Evolutionary conservation across 2,329 filamentous ascomycete genomes (phyloP).

Genomic region (Cytospora chrysosperma): DNA sequence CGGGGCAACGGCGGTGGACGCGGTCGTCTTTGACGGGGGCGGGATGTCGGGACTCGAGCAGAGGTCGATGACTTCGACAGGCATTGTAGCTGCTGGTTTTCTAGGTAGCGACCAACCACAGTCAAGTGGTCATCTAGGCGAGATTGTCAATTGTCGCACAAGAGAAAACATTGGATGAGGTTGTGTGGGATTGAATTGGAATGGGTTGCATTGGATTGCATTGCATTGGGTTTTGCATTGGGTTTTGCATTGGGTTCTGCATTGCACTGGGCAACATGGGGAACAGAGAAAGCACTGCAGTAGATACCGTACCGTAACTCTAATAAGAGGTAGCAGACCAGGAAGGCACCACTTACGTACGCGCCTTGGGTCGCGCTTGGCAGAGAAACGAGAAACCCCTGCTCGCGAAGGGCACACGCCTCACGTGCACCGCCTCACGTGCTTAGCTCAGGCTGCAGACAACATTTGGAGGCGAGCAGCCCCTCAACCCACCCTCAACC

Average conservation of each 20-base stretch:
- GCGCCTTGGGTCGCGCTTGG: background rate
- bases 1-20: background rate
- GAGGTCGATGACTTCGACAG: constrained; percentile 24
- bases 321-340: too few relatives aligned
- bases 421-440: background rate
- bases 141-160: background rate
- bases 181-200: background rate
- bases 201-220: too few relatives aligned
- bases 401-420: background rate
- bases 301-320: too few relatives aligned
- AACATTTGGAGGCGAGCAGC: too few relatives aligned
- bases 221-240: too few relatives aligned
- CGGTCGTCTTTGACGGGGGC: background rate
- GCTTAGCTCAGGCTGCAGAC: background rate
- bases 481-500: background rate
- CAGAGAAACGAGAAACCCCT: background rate
- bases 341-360: too few relatives aligned
- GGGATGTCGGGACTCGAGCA: constrained; percentile 24
- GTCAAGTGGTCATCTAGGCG: background rate
- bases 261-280: too few relatives aligned
- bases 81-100: constrained; percentile 13
- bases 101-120: background rate
- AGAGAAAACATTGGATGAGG: background rate
- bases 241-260: too few relatives aligned
- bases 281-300: background rate